Evolutionary conservation across 495 filamentous ascomycete genomes (phyloP).

Genomic region (Glonium stellatum): DNA sequence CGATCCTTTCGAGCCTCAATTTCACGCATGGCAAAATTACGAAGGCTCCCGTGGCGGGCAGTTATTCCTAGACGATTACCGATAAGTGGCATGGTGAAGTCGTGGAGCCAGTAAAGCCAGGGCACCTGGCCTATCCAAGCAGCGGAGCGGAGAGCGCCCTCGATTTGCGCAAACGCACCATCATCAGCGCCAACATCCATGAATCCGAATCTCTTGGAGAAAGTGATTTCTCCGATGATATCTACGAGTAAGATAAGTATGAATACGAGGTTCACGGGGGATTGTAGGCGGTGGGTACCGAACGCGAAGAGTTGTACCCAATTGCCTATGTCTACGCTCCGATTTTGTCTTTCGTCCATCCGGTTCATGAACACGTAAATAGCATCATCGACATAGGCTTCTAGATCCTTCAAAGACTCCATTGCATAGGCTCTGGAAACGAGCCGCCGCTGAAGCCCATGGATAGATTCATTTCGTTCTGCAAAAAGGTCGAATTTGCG

Average conservation of each 20-base stretch:
- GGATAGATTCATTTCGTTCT: conserved; percentile 30
- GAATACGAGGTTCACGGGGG: neutral
- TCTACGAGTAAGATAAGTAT: neutral
- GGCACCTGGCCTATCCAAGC: conserved; percentile 7
- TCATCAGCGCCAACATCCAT: conserved; percentile 1
- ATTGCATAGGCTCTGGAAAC: conserved; percentile 33
- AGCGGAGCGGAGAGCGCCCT: neutral
- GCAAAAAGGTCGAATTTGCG: conserved; percentile 36
- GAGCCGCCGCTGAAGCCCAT: conserved; percentile 30
- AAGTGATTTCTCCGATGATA: conserved; percentile 5
- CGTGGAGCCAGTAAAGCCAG: conserved; percentile 11
- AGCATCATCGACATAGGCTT: conserved; percentile 31
- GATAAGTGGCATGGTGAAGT: conserved; percentile 27
- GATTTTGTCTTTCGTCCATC: conserved; percentile 20
- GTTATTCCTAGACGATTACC: conserved; percentile 32
- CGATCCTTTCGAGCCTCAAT: conserved; percentile 24
- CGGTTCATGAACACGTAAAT: conserved; percentile 25
- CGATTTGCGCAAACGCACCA: conserved; percentile 3
- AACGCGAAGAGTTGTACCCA: conserved; percentile 38
- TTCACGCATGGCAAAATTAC: conserved; percentile 29
- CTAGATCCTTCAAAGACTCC: conserved; percentile 32
- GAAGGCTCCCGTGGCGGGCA: conserved; percentile 31
- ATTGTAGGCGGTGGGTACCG: no score
- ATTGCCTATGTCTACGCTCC: conserved; percentile 31
- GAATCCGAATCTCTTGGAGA: conserved; percentile 4